phyloP scores from a whole-genome alignment of 2,329 filamentous ascomycete species.

The Zymoseptoria tritici region DNA sequence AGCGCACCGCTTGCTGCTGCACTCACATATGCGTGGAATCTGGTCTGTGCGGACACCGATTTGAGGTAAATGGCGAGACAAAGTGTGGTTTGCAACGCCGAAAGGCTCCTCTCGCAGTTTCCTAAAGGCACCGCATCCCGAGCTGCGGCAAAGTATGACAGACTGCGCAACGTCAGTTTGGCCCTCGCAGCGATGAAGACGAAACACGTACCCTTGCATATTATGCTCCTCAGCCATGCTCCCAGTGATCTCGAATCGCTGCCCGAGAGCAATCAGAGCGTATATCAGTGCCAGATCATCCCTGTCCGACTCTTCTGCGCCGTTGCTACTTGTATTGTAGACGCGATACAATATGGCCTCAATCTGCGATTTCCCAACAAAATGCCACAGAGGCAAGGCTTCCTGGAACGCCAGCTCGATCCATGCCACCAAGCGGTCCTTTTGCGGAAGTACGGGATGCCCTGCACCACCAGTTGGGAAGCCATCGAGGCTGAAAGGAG shows the following conservation, averaged over 20 bases:
- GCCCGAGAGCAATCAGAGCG: slow-evolving; percentile 11
- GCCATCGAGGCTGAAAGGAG: slow-evolving; percentile 4
- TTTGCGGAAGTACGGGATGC: slow-evolving; percentile 8
- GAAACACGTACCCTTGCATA: slow-evolving; percentile 2
- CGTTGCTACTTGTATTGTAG: slow-evolving; percentile 7
- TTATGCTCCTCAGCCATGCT: slow-evolving; percentile 1
- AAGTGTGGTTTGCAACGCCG: slow-evolving; percentile 12
- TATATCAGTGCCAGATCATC: slow-evolving; percentile 16
- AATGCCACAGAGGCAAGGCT: slow-evolving; percentile 13
- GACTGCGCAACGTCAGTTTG: background rate
- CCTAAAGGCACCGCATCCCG: slow-evolving; percentile 9
- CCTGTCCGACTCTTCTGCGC: slow-evolving; percentile 11
- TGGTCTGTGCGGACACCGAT: slow-evolving; percentile 7
- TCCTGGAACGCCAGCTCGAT: slow-evolving; percentile 12
- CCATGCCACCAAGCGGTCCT: slow-evolving; percentile 3
- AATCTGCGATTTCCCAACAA: slow-evolving; percentile 9
- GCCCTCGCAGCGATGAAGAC: background rate
- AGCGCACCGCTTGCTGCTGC: slow-evolving; percentile 14
- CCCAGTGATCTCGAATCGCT: slow-evolving; percentile 10
- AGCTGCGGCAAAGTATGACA: slow-evolving; percentile 13
- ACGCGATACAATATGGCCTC: slow-evolving; percentile 11
- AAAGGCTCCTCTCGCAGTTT: slow-evolving; percentile 13
- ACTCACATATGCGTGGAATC: slow-evolving; percentile 10
- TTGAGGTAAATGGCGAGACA: slow-evolving; percentile 16
- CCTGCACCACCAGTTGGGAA: background rate